Conservation (phyloP, 2,329 filamentous ascomycete species). For the Apiospora arundinis region DNA sequence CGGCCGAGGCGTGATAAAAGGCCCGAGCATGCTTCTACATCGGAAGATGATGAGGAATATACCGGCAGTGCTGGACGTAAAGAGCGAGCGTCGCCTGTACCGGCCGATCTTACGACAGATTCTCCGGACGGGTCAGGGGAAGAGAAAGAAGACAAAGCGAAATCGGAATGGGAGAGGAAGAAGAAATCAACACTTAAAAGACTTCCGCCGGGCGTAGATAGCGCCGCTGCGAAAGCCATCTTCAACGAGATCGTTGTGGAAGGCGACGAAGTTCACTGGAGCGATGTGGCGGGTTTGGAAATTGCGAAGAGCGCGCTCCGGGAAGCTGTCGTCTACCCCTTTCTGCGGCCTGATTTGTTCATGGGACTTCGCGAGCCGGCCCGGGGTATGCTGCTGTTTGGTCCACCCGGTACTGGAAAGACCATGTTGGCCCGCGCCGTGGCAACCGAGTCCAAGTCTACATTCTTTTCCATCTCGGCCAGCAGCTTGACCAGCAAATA, state of each 20-base stretch:
- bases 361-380: conserved; percentile 94
- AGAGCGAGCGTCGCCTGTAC: conserved; percentile 47
- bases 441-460: conserved; percentile 91
- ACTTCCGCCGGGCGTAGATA: conserved; percentile 82
- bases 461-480: conserved; percentile 96
- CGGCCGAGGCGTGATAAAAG: conserved; percentile 22
- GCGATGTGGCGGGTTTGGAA: conserved; percentile 89
- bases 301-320: conserved; percentile 90
- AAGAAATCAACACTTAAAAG: conserved; percentile 74
- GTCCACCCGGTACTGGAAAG: conserved; percentile 96
- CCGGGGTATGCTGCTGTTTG: conserved; percentile 93
- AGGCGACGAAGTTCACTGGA: conserved; percentile 94
- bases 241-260: conserved; percentile 95
- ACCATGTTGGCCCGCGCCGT: conserved; percentile 97
- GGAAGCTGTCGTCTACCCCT: conserved; percentile 96
- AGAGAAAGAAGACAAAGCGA: conserved; percentile 38
- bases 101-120: conserved; percentile 54
- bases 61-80: conserved; percentile 36
- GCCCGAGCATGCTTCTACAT: conserved; percentile 16
- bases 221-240: conserved; percentile 84
- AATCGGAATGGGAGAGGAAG: conserved; percentile 63
- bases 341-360: conserved; percentile 92
- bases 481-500: conserved; percentile 96
- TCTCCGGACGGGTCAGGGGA: conserved; percentile 52
- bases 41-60: conserved; percentile 31